A percentile compares a stretch with the other conserved stretches of the same genome.
Conservation (phyloP, 2,329 filamentous ascomycete genomes). For the Penicillium sp. region DNA sequence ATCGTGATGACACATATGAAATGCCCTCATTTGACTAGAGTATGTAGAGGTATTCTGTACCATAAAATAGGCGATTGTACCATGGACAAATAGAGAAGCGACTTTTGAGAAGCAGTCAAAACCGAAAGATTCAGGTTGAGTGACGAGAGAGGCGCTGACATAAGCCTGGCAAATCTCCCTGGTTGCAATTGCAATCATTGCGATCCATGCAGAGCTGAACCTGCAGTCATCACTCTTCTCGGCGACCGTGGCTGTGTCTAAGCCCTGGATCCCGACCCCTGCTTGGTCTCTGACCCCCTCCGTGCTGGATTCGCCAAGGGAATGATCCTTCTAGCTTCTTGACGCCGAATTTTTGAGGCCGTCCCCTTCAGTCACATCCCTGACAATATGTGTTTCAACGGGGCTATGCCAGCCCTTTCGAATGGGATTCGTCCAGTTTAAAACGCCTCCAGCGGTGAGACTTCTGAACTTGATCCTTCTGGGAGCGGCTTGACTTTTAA, state of each 20-base stretch:
- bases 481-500: background rate
- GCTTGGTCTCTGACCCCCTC: background rate
- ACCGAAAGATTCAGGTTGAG: background rate
- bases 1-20: slow-evolving; percentile 60
- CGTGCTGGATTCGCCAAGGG: slow-evolving; percentile 2
- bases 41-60: background rate
- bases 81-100: background rate
- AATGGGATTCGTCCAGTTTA: background rate
- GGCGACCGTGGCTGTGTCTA: background rate
- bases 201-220: background rate
- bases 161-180: background rate
- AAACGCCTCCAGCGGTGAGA: background rate
- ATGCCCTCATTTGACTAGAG: slow-evolving; percentile 26
- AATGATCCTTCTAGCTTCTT: background rate
- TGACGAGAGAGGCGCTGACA: background rate
- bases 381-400: background rate
- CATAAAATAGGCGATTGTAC: background rate
- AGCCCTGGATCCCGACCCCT: background rate
- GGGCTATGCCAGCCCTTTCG: background rate
- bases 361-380: background rate
- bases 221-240: background rate
- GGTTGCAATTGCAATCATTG: background rate
- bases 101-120: background rate
- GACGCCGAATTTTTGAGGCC: slow-evolving; percentile 8
- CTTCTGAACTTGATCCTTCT: background rate